phyloP scores from a whole-genome alignment of 805 yeast species.

The Ogataea dorogensis region DNA sequence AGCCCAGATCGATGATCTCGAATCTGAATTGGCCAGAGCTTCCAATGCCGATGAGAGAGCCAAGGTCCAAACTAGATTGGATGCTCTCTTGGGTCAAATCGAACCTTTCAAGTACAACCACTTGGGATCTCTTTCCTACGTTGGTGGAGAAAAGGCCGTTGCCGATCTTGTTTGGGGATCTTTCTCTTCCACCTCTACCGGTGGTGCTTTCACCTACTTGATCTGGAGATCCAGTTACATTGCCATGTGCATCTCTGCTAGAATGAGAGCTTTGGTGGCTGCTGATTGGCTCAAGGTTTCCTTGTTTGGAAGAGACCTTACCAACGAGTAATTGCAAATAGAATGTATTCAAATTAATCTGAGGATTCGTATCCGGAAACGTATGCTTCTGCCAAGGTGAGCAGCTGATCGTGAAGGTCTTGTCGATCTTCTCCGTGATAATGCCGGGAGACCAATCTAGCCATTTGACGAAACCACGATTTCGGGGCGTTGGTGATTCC shows the following conservation, averaged over 20 bases:
- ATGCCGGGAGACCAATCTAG: constrained; percentile 24
- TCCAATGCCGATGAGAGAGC: constrained; percentile 39
- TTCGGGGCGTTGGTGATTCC: constrained; percentile 27
- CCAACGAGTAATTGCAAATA: constrained; percentile 41
- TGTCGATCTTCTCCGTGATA: constrained; percentile 49
- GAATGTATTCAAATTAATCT: constrained; percentile 29
- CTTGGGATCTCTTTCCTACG: constrained; percentile 55
- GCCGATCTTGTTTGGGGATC: constrained; percentile 59
- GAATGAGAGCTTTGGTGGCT: constrained; percentile 50
- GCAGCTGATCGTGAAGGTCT: constrained; percentile 50
- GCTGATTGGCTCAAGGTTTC: constrained; percentile 53
- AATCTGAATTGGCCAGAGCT: constrained; percentile 40
- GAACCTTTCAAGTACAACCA: constrained; percentile 46
- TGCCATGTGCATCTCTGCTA: constrained; percentile 53
- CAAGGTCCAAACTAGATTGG: constrained; percentile 42
- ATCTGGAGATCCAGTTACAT: constrained; percentile 57
- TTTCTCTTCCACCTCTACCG: constrained; percentile 46
- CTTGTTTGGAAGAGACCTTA: constrained; percentile 53
- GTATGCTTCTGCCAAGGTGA: constrained; percentile 44
- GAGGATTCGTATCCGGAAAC: constrained; percentile 51
- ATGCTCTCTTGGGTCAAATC: constrained; percentile 28
- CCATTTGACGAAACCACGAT: constrained; percentile 23
- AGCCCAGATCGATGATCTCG: constrained; percentile 42
- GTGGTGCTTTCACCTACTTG: constrained; percentile 53
- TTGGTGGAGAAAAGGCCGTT: constrained; percentile 56